phyloP scores from a whole-genome alignment of 345 rosid species.

The Salix brachista region DNA sequence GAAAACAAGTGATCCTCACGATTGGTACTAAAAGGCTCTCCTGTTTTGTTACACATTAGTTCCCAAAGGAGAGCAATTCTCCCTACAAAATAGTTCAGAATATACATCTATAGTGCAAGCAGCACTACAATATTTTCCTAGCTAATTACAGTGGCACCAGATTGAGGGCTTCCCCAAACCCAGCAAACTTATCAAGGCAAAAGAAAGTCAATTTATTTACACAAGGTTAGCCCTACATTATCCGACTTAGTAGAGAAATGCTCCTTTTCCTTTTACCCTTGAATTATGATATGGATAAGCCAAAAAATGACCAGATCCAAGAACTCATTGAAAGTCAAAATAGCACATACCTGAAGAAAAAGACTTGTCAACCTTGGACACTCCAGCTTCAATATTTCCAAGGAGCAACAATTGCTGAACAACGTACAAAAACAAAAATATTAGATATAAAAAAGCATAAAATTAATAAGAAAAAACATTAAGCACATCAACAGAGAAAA shows the following conservation, averaged over 20 bases:
- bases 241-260: neutral
- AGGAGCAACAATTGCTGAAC: slow-evolving; percentile 74
- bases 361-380: slow-evolving; percentile 87
- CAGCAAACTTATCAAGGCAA: neutral
- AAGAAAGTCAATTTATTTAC: neutral
- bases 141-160: too few species aligned
- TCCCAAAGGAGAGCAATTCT: neutral
- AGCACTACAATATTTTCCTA: neutral
- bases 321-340: neutral
- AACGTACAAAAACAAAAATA: slow-evolving; percentile 3
- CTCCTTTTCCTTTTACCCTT: neutral
- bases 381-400: slow-evolving; percentile 75
- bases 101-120: neutral
- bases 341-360: slow-evolving; percentile 64
- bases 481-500: neutral
- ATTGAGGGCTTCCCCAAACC: neutral
- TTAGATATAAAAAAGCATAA: neutral
- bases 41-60: neutral
- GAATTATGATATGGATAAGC: neutral
- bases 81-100: neutral
- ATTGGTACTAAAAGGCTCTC: neutral
- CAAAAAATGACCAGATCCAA: neutral
- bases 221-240: neutral
- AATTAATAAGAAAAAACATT: neutral
- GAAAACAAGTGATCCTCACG: neutral